Conservation (phyloP, 306 rosid species). For the Lablab purpureus region DNA sequence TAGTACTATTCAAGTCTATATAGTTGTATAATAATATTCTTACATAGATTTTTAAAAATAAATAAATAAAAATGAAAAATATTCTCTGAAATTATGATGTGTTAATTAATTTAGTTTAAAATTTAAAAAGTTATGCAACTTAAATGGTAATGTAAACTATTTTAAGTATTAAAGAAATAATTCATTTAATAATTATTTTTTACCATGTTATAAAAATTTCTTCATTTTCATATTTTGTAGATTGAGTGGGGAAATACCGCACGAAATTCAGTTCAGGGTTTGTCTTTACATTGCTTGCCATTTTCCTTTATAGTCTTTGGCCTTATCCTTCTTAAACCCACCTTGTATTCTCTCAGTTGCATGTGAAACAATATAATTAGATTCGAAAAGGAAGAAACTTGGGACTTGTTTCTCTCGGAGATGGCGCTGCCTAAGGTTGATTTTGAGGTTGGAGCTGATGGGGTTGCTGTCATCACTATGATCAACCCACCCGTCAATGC, state of each 20-base stretch:
- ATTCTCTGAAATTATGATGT: too few relatives aligned
- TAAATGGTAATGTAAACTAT: too few relatives aligned
- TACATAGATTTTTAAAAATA: too few relatives aligned
- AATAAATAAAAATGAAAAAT: too few relatives aligned
- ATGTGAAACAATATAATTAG: neutral
- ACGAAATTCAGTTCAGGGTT: neutral
- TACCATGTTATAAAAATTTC: neutral
- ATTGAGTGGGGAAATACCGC: conserved; percentile 2
- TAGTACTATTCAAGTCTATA: too few relatives aligned
- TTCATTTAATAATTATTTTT: too few relatives aligned
- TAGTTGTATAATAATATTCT: too few relatives aligned
- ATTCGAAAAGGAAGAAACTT: conserved; percentile 30
- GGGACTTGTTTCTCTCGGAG: conserved; percentile 11
- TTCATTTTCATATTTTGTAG: neutral
- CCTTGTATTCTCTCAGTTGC: neutral
- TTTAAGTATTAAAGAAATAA: too few relatives aligned
- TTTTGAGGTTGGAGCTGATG: conserved; percentile 87
- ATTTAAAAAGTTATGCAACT: too few relatives aligned
- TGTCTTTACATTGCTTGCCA: neutral
- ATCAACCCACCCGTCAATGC: conserved; percentile 95
- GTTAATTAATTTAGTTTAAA: too few relatives aligned
- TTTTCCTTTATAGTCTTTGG: neutral
- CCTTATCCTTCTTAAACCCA: conserved; percentile 15
- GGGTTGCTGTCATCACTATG: conserved; percentile 88
- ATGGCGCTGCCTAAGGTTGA: conserved; percentile 77